Base-by-base conservation (phyloP, 768 basidiomycete species). In the Lactarius indigo region DNA sequence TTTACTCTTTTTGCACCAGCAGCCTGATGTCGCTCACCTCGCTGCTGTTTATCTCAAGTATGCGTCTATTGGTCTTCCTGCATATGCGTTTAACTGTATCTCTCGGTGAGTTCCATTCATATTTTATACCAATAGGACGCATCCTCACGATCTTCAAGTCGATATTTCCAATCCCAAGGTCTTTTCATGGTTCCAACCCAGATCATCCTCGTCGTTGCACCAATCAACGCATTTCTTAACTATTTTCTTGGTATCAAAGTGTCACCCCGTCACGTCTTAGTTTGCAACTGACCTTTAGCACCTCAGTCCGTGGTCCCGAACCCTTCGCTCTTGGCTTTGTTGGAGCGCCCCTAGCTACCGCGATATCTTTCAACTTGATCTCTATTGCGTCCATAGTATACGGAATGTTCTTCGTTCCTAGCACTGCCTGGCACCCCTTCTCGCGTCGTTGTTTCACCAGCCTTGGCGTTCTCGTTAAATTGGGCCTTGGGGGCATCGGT, bases 341-440 rank as follows among this genome's bases (percentile, higher is more conserved):
- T 60, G 96, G 96, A 17, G 96, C 95, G 4, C 96, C 96, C 0
- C 81, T 98, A 23, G 91, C 96, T 1, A 94, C 94, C 2, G 87
- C 91, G 0, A 82, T 96, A 52, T 91, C 91, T 17, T 92, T 95
- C 78, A 96, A 96, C 75, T 80, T 96, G n/a, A 88, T 94, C 52
- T 80, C 87, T 0, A 61, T 85, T 54, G 74, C 83, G 63, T 91
- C 86, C 1, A 78, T 91, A 58, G 63, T 81, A 37, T 92, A 91
- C 65, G 90, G 86, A 8, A 74, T 87, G 26, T 81, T 82, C 72
- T 86, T 82, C 72, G 81, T 85, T 77, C 92, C 77, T 68, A 75
- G 78, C 20, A 90, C 86, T 1, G 96, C 96, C 0, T 98, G 96
- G 94, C 82, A 90, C 67, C 94, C 92, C 0, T 72, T 92, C 35